Conservation (phyloP, 1,284 basidiomycete genomes). For the Somion occarium region DNA sequence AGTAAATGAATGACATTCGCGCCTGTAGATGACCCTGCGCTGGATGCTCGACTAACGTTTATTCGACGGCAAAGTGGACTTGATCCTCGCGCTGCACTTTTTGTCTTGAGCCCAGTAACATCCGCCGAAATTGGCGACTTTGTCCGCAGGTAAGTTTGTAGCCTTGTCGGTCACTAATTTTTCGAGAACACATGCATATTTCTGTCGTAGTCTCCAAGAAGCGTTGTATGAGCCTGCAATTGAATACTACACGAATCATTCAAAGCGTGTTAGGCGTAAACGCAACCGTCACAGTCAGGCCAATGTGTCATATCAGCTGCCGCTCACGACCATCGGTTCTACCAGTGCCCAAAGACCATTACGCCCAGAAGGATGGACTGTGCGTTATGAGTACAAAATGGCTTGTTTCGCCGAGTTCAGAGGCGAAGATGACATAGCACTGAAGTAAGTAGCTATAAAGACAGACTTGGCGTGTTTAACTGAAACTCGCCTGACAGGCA, state of each 20-base stretch:
- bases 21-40: constrained; percentile 67
- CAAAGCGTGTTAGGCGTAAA: constrained; percentile 87
- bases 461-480: constrained; percentile 11
- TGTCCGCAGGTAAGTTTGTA: constrained; percentile 55
- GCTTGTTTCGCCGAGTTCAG: constrained; percentile 94
- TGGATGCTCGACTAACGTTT: constrained; percentile 81
- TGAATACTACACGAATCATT: constrained; percentile 91
- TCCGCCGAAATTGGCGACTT: constrained; percentile 81
- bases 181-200: background rate
- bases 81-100: constrained; percentile 88
- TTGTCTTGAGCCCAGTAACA: constrained; percentile 90
- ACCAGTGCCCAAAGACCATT: constrained; percentile 49
- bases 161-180: constrained; percentile 4
- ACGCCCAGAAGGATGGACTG: constrained; percentile 87
- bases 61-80: constrained; percentile 85
- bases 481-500: constrained; percentile 47
- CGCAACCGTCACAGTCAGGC: constrained; percentile 70
- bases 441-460: constrained; percentile 62
- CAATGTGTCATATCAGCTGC: constrained; percentile 39
- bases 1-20: background rate
- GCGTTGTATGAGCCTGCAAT: constrained; percentile 85
- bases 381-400: constrained; percentile 97
- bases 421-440: constrained; percentile 84
- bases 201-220: constrained; percentile 63
- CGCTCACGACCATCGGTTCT: constrained; percentile 36